Evolutionary conservation across 1,139 yeast genomes (phyloP), one percentile per base, ranked within the genome.

Genomic region (Geotrichum klebahnii): DNA sequence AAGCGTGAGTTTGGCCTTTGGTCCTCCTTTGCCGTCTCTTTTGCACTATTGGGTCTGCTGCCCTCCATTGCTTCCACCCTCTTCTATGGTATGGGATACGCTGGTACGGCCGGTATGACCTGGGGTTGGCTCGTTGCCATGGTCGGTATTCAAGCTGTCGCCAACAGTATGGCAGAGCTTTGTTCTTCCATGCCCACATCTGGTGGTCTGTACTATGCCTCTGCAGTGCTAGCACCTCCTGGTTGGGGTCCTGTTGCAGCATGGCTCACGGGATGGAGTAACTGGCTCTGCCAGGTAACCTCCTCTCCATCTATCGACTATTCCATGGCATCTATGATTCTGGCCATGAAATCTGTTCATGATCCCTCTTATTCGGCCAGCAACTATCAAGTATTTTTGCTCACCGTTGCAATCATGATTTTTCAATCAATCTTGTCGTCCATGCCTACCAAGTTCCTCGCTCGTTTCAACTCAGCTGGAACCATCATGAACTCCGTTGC

Each of bases 1-100:
- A 79, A 79, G 61, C 78, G 92, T 64, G 66, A 63, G 48, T 80
- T 81, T 56, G 74, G 80, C 4, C 63, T 80, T 22, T 75, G 80
- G 71, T 74, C 85, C 2, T 75, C 82, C 0, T 82, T 82, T 59
- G 77, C 82, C n/a, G 86, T 82, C 8, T 80, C 86, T 3, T 82
- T 82, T 65, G 79, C 86, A 3, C 82, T 82, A 32, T 68, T 82
- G 48, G 89, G 89, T 4, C 70, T 82, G 40, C 69, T 82, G 45
- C 88, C 89, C 3, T 81, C 87, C 5, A 79, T 82, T 48, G 67
- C 67, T 8, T 66, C 72, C 32, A 71, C 74, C 35, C 59, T 71
- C 19, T 60, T 61, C 51, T 69, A 70, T 52, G 73, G 73, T 39
- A 58, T 71, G 51, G 61, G 86, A 79, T 40, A 79, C 49, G 75